Percentiles rank a stretch among this genome's conserved stretches.
phyloP scores from a whole-genome alignment of 768 basidiomycete species.

The Collybia sordida region DNA sequence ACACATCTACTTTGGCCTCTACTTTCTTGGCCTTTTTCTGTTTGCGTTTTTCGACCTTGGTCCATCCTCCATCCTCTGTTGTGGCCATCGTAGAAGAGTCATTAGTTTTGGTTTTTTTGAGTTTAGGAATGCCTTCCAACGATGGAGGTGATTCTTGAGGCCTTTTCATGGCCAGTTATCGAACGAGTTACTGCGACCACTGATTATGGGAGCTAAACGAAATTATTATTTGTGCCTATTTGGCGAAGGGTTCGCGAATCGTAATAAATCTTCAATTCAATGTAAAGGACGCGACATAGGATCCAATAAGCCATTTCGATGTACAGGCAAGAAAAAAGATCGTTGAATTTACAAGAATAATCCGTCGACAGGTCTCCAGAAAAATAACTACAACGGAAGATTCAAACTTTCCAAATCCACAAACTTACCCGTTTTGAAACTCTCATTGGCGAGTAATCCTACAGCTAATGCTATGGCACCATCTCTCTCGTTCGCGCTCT shows the following conservation, averaged over 20 bases:
- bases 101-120: constrained; percentile 39
- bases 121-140: constrained; percentile 8
- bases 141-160: constrained; percentile 12
- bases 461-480: constrained; percentile 47
- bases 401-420: constrained; percentile 32
- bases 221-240: background rate
- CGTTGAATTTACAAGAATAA: no score
- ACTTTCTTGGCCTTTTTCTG: constrained; percentile 64
- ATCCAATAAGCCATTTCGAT: no score
- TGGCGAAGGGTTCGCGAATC: no score
- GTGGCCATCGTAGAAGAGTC: constrained; percentile 10
- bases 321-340: no score
- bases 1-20: constrained; percentile 61
- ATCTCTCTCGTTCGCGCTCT: constrained; percentile 46
- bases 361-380: no score
- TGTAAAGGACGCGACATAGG: no score
- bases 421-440: constrained; percentile 44
- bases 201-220: background rate
- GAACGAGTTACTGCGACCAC: no score
- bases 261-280: no score
- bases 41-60: constrained; percentile 71
- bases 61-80: constrained; percentile 47
- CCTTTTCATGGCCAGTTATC: constrained; percentile 12
- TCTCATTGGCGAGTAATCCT: constrained; percentile 48
- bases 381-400: constrained; percentile 22